Percentiles rank a stretch among this genome's conserved stretches.
Conservation (phyloP, 2,329 filamentous ascomycete genomes). For the Fusarium pseudocircinatum region DNA sequence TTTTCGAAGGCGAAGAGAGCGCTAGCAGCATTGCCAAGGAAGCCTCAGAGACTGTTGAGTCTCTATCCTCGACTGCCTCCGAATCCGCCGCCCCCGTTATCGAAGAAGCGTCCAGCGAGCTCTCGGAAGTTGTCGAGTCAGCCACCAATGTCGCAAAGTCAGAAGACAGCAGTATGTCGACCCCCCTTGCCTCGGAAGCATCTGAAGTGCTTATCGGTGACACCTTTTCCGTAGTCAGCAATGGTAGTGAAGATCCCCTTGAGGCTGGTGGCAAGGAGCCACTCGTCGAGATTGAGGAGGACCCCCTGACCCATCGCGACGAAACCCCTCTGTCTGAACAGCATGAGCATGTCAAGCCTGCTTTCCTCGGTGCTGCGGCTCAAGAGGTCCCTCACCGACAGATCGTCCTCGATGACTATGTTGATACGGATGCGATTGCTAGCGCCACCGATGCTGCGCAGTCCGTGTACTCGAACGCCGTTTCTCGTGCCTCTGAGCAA, state of each 20-base stretch:
- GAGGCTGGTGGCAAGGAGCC: constrained; percentile 41
- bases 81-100: constrained; percentile 34
- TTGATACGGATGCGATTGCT: constrained; percentile 48
- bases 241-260: constrained; percentile 43
- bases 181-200: constrained; percentile 40
- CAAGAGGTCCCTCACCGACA: constrained; percentile 59
- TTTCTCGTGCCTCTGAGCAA: constrained; percentile 72
- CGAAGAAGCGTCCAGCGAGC: constrained; percentile 33
- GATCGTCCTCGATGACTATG: constrained; percentile 61
- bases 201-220: constrained; percentile 40
- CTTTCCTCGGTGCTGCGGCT: constrained; percentile 61
- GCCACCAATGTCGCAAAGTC: constrained; percentile 19
- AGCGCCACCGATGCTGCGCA: constrained; percentile 58
- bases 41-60: constrained; percentile 22
- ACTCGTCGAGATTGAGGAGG: constrained; percentile 41
- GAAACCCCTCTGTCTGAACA: constrained; percentile 43
- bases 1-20: constrained; percentile 21
- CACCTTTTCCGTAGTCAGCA: constrained; percentile 38
- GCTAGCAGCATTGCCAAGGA: constrained; percentile 27
- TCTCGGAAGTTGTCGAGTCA: constrained; percentile 36
- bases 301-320: constrained; percentile 33
- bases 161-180: constrained; percentile 37
- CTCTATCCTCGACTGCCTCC: constrained; percentile 30
- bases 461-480: constrained; percentile 71
- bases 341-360: constrained; percentile 53